Percentiles rank a stretch among this genome's conserved stretches.
Evolutionary conservation across 495 filamentous ascomycete genomes (phyloP).

Genomic region (Opeltia flavorubescens): DNA sequence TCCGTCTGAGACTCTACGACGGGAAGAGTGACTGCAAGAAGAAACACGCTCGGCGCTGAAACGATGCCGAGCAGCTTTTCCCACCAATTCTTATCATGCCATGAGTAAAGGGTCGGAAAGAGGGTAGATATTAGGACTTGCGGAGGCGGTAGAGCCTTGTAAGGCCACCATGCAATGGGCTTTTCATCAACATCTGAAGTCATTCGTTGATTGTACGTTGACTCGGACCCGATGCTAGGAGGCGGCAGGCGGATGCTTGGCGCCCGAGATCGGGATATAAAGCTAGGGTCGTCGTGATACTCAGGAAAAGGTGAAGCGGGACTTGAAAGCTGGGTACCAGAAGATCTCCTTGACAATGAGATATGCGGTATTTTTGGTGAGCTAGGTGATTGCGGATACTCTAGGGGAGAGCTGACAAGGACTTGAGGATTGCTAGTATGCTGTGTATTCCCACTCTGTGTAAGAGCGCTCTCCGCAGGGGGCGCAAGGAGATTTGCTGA

Average conservation of each 20-base stretch:
- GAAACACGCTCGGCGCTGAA: conserved; percentile 76
- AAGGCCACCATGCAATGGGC: conserved; percentile 56
- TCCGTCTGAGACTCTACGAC: conserved; percentile 59
- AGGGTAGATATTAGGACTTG: conserved; percentile 56
- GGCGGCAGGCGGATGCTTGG: conserved; percentile 40
- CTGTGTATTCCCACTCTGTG: background rate
- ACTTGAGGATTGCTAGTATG: background rate
- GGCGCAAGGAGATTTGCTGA: conserved; percentile 13
- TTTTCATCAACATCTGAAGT: conserved; percentile 17
- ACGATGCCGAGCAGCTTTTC: conserved; percentile 65
- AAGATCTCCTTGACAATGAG: conserved; percentile 4
- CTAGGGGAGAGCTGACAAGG: background rate
- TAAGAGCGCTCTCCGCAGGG: conserved; percentile 5
- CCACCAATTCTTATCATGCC: conserved; percentile 60
- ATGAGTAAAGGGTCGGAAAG: conserved; percentile 77
- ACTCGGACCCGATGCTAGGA: conserved; percentile 37
- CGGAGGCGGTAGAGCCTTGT: conserved; percentile 52
- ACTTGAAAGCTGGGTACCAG: conserved; percentile 16
- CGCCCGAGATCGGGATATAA: conserved; percentile 27
- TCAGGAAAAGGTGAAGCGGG: conserved; percentile 36
- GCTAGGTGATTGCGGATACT: conserved; percentile 1
- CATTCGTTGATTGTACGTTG: conserved; percentile 12
- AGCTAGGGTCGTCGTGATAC: conserved; percentile 31
- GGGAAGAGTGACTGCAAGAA: conserved; percentile 84
- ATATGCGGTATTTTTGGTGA: conserved; percentile 9